Evolutionary conservation across 1,139 yeast genomes (phyloP).

Genomic region (Diutina rugosa): DNA sequence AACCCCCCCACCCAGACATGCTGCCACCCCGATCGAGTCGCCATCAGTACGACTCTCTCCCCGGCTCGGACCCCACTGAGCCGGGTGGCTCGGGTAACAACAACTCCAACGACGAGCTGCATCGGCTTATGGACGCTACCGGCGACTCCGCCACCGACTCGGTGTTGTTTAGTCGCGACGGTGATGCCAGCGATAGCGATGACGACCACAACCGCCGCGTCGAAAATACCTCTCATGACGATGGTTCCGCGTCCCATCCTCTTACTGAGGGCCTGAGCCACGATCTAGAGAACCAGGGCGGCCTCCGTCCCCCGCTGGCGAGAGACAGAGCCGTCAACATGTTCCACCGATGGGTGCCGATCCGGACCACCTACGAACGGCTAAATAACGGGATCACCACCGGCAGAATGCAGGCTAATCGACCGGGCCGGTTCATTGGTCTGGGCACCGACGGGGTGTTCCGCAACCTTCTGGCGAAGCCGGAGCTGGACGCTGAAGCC

Average conservation of each 20-base stretch:
- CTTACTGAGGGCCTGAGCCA: slow-evolving; percentile 1
- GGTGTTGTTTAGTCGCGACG: not conserved
- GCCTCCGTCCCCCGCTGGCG: slow-evolving; percentile 9
- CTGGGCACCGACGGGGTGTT: slow-evolving; percentile 83
- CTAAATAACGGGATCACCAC: slow-evolving; percentile 30
- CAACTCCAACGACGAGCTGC: not conserved
- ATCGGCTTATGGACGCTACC: not conserved
- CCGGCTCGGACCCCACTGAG: not conserved
- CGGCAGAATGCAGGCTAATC: slow-evolving; percentile 32
- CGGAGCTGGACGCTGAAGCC: slow-evolving; percentile 37
- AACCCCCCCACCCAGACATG: not conserved
- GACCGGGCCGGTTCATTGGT: slow-evolving; percentile 35
- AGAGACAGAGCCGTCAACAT: slow-evolving; percentile 21
- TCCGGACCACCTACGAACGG: slow-evolving; percentile 32
- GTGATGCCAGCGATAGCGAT: not conserved
- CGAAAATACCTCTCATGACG: not conserved
- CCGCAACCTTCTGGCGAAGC: slow-evolving; percentile 80
- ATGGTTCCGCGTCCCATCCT: not conserved
- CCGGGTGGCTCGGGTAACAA: not conserved
- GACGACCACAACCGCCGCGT: not conserved
- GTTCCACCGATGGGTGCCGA: slow-evolving; percentile 22
- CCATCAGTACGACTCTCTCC: not conserved
- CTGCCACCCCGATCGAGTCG: not conserved
- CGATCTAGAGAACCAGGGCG: not conserved
- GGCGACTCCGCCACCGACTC: not conserved